Conservation (phyloP, 2,329 filamentous ascomycete species). For the Fusarium paranaense region DNA sequence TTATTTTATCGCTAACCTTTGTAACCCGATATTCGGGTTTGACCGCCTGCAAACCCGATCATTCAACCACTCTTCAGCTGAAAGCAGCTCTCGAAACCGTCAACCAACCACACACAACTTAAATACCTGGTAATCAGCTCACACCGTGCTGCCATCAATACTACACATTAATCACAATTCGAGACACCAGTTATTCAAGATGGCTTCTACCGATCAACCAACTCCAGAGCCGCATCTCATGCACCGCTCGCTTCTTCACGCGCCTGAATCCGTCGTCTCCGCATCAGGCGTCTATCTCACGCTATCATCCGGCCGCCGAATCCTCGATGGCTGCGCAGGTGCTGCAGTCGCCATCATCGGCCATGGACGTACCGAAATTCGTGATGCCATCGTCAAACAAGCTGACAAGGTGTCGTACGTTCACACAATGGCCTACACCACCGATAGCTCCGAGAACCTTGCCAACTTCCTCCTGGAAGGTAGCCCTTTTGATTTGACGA, state of each 20-base stretch:
- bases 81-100: not conserved
- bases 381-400: slow-evolving; percentile 69
- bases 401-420: slow-evolving; percentile 65
- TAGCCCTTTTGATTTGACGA: slow-evolving; percentile 51
- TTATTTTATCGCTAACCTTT: not conserved
- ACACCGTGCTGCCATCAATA: not conserved
- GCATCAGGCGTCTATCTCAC: slow-evolving; percentile 54
- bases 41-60: not conserved
- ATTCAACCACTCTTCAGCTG: not conserved
- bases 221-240: slow-evolving; percentile 41
- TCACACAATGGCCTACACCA: slow-evolving; percentile 54
- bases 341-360: slow-evolving; percentile 71
- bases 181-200: not conserved
- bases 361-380: slow-evolving; percentile 71
- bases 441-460: slow-evolving; percentile 60
- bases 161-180: not conserved
- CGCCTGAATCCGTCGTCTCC: slow-evolving; percentile 53
- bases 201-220: not conserved
- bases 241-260: slow-evolving; percentile 49
- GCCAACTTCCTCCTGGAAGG: slow-evolving; percentile 52
- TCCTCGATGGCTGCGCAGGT: slow-evolving; percentile 80
- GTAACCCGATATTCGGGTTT: slow-evolving; percentile 1
- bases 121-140: not conserved
- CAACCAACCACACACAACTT: not conserved
- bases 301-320: slow-evolving; percentile 46